Evolutionary conservation across 2,329 filamentous ascomycete genomes (phyloP).

Genomic region (Rutstroemia sp.): DNA sequence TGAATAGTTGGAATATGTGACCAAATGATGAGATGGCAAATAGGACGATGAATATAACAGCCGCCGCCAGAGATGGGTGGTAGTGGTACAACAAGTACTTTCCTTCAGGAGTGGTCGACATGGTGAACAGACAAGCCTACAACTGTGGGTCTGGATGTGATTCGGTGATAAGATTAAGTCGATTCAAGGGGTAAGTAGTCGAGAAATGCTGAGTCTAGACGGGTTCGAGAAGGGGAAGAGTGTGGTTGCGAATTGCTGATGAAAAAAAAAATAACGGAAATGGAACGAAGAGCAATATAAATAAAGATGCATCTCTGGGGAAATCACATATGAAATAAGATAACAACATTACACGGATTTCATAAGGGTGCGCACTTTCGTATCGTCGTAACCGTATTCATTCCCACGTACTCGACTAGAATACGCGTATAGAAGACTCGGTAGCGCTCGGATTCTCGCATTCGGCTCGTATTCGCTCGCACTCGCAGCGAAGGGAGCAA

Average conservation of each 20-base stretch:
- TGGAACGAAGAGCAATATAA: too few relatives aligned
- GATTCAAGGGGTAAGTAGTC: not conserved
- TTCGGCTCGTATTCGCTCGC: not conserved
- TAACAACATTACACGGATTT: too few relatives aligned
- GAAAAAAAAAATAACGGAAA: too few relatives aligned
- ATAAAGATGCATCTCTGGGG: too few relatives aligned
- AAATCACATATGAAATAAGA: too few relatives aligned
- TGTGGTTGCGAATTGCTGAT: not conserved
- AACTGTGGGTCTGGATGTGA: too few relatives aligned
- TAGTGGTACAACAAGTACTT: conserved; percentile 13
- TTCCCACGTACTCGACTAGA: too few relatives aligned
- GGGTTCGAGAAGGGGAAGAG: not conserved
- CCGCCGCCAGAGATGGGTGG: conserved; percentile 13
- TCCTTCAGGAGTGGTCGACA: not conserved
- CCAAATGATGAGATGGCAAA: conserved; percentile 11
- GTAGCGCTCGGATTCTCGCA: not conserved
- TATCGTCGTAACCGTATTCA: too few relatives aligned
- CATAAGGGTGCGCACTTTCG: too few relatives aligned
- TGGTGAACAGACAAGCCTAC: not conserved
- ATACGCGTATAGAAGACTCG: not conserved
- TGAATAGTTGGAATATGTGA: conserved; percentile 14
- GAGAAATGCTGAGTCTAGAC: too few relatives aligned
- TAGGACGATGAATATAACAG: conserved; percentile 12
- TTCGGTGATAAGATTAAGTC: not conserved
- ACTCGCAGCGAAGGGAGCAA: not conserved